A percentile compares a stretch with the other conserved stretches of the same genome.
phyloP scores from a whole-genome alignment of 2,329 filamentous ascomycete species.

The Alternaria dauci region DNA sequence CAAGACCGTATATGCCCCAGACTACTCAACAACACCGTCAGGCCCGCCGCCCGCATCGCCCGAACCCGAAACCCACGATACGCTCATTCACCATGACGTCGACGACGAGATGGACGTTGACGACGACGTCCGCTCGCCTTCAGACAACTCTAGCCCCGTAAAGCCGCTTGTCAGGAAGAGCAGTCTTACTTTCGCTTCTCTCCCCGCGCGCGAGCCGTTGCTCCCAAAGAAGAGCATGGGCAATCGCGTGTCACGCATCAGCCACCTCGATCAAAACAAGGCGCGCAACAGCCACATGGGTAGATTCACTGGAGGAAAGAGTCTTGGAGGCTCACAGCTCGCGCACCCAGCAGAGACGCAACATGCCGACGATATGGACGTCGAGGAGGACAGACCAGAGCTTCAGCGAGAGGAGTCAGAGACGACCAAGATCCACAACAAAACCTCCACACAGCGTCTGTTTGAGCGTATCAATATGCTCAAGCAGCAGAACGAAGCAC shows the following conservation, averaged over 20 bases:
- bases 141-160: conserved; percentile 76
- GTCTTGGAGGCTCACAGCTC: conserved; percentile 62
- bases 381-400: conserved; percentile 53
- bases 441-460: conserved; percentile 90
- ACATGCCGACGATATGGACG: conserved; percentile 64
- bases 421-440: conserved; percentile 71
- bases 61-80: conserved; percentile 37
- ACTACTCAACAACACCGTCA: conserved; percentile 31
- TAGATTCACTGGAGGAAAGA: conserved; percentile 74
- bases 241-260: conserved; percentile 74
- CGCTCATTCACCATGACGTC: conserved; percentile 41
- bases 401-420: conserved; percentile 58
- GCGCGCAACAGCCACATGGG: conserved; percentile 76
- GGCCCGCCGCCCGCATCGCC: conserved; percentile 32
- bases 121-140: conserved; percentile 67
- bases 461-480: conserved; percentile 90
- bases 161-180: conserved; percentile 86
- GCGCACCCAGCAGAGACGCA: conserved; percentile 43
- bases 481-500: conserved; percentile 58
- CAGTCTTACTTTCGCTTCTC: conserved; percentile 90
- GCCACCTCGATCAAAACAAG: conserved; percentile 73
- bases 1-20: conserved; percentile 29
- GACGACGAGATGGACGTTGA: conserved; percentile 56
- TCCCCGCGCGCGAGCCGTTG: conserved; percentile 89
- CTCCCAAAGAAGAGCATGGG: conserved; percentile 84